A percentile compares a stretch with the other conserved stretches of the same genome.
These are phyloP conservation scores for Pelargonium cotyledonis DNA, from an alignment of 441 rosid genomes.

Conservation along the genomic window DNA sequence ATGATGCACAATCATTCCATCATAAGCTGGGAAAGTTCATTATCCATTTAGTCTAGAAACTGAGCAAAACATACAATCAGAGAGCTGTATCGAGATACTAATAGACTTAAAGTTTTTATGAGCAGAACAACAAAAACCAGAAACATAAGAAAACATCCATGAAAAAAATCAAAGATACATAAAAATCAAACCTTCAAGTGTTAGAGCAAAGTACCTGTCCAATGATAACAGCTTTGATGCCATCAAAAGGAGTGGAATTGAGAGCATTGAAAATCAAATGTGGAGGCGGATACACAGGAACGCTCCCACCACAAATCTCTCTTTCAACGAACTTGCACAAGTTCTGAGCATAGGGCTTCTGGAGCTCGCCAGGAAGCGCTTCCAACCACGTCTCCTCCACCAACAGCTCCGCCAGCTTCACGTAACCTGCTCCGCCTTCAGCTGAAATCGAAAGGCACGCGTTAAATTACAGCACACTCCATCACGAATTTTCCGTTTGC, in stretches of 20 bases:
- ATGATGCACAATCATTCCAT: neutral
- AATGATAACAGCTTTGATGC: slow-evolving; percentile 72
- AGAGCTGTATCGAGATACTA: no score
- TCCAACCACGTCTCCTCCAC: slow-evolving; percentile 78
- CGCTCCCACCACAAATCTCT: slow-evolving; percentile 38
- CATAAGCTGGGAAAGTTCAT: neutral
- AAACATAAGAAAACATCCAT: neutral
- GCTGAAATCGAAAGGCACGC: slow-evolving; percentile 5
- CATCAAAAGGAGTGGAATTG: slow-evolving; percentile 68
- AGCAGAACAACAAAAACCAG: neutral
- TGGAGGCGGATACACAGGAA: slow-evolving; percentile 64
- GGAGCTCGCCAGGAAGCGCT: slow-evolving; percentile 61
- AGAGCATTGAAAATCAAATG: slow-evolving; percentile 77
- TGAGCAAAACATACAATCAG: no score
- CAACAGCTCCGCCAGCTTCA: slow-evolving; percentile 59
- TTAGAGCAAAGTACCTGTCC: slow-evolving; percentile 50
- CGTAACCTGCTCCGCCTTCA: slow-evolving; percentile 41
- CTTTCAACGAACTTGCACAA: slow-evolving; percentile 54
- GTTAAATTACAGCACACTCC: neutral
- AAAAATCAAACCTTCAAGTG: neutral
- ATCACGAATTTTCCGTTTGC: neutral
- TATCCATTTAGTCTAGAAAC: neutral
- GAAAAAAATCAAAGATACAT: neutral
- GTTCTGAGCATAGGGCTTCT: slow-evolving; percentile 54
- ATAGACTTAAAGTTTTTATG: neutral